Conservation (phyloP, 176 grass and related monocot genomes). For the Microstegium vimineum region DNA sequence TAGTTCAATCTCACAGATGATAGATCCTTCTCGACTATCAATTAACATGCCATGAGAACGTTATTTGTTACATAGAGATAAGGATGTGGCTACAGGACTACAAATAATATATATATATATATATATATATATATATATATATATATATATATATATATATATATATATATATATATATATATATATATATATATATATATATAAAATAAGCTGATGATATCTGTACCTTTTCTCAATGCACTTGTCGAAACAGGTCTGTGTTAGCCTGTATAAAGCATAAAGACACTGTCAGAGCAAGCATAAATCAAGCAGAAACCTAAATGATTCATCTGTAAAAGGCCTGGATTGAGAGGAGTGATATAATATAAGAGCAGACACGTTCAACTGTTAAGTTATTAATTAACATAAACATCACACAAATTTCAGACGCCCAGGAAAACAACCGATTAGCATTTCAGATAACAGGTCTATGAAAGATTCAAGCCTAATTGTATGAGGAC, state of each 20-base stretch:
- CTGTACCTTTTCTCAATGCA: slow-evolving; percentile 86
- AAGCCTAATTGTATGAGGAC: background rate
- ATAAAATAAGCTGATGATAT: background rate
- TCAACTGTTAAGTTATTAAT: background rate
- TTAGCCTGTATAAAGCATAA: slow-evolving; percentile 54
- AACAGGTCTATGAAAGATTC: background rate
- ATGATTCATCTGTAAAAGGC: background rate
- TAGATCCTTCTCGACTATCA: background rate
- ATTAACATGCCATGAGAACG: background rate
- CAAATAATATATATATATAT: background rate
- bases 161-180: background rate
- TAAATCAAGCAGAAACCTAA: background rate
- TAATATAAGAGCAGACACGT: background rate
- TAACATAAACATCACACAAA: background rate
- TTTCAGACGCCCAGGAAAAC: background rate
- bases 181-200: background rate
- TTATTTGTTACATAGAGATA: background rate
- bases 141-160: background rate
- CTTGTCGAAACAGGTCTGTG: slow-evolving; percentile 79
- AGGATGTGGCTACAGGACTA: background rate
- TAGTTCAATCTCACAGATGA: background rate
- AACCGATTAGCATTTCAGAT: background rate
- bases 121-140: background rate
- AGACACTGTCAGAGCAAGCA: slow-evolving; percentile 10
- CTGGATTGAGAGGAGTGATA: slow-evolving; percentile 9